Evolutionary conservation across 2,329 filamentous ascomycete species (phyloP).

Genomic region (Ascosphaera apis): DNA sequence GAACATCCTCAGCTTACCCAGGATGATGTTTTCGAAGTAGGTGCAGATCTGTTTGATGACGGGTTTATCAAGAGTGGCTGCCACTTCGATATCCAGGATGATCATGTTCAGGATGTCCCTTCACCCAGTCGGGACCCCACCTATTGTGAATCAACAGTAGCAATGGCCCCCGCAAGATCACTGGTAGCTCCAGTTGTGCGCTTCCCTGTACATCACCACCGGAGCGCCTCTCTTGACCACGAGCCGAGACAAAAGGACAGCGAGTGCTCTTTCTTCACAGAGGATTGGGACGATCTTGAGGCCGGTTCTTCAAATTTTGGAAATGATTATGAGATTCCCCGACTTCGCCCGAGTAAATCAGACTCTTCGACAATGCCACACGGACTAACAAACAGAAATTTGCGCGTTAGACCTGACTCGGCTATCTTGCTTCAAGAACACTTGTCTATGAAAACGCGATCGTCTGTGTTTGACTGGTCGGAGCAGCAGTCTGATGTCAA

Average conservation of each 20-base stretch:
- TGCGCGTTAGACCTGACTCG: conserved; percentile 12
- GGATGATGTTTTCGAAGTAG: background rate
- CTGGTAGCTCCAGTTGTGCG: background rate
- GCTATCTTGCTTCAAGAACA: conserved; percentile 10
- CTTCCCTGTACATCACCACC: background rate
- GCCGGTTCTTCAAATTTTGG: background rate
- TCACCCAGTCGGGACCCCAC: background rate
- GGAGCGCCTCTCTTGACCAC: background rate
- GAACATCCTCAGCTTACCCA: background rate
- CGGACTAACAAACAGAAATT: conserved; percentile 5
- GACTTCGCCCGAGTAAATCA: conserved; percentile 1
- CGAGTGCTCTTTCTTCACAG: background rate
- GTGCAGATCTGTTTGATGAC: background rate
- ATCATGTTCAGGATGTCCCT: background rate
- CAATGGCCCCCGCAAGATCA: background rate
- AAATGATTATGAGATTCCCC: background rate
- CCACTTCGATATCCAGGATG: background rate
- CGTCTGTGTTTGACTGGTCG: conserved; percentile 37
- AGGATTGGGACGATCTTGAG: background rate
- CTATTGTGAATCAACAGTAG: background rate
- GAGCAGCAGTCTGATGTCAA: conserved; percentile 24
- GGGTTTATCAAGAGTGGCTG: background rate
- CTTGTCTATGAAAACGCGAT: conserved; percentile 23
- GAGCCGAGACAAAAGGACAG: background rate
- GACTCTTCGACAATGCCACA: conserved; percentile 3